Percentiles rank a stretch among this genome's conserved stretches.
Conservation (phyloP, 163 green algal genomes). For the Prototheca wickerhamii region DNA sequence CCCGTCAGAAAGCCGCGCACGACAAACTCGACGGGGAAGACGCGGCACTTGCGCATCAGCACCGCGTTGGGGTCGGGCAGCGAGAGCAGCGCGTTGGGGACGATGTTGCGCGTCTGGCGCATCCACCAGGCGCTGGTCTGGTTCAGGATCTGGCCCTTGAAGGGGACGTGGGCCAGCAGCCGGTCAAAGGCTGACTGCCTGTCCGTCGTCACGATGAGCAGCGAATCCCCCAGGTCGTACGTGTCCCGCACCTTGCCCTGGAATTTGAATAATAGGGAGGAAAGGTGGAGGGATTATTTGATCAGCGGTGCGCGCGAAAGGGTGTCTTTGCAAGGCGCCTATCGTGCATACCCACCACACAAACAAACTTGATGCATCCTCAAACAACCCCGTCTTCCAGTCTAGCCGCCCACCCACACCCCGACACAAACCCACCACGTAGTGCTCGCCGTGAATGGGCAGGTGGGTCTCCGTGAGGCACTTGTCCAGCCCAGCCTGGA, state of each 20-base stretch:
- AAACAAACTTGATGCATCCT: too few relatives aligned
- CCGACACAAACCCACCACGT: constrained; percentile 7
- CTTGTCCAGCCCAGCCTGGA: constrained; percentile 38
- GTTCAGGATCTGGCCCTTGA: constrained; percentile 97
- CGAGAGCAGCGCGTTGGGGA: constrained; percentile 78
- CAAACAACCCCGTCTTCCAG: too few relatives aligned
- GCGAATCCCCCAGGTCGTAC: constrained; percentile 79
- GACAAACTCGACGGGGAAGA: constrained; percentile 99
- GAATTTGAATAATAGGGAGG: too few relatives aligned
- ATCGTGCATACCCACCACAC: too few relatives aligned
- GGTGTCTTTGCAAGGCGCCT: too few relatives aligned
- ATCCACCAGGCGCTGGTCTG: constrained; percentile 96
- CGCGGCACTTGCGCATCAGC: constrained; percentile 86
- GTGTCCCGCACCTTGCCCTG: constrained; percentile 96
- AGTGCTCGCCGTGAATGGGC: constrained; percentile 29
- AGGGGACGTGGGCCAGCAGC: constrained; percentile 84
- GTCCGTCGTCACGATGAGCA: constrained; percentile 96
- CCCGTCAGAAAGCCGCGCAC: constrained; percentile 93
- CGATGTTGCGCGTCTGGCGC: constrained; percentile 72
- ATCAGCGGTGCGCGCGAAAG: too few relatives aligned
- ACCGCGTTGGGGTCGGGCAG: constrained; percentile 86
- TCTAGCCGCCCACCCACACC: too few relatives aligned
- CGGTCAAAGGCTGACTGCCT: constrained; percentile 94
- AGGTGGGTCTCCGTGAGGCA: constrained; percentile 51
- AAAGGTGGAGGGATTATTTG: too few relatives aligned